Conservation (phyloP, 805 yeast species). For the Metahyphopichia silvanorum region DNA sequence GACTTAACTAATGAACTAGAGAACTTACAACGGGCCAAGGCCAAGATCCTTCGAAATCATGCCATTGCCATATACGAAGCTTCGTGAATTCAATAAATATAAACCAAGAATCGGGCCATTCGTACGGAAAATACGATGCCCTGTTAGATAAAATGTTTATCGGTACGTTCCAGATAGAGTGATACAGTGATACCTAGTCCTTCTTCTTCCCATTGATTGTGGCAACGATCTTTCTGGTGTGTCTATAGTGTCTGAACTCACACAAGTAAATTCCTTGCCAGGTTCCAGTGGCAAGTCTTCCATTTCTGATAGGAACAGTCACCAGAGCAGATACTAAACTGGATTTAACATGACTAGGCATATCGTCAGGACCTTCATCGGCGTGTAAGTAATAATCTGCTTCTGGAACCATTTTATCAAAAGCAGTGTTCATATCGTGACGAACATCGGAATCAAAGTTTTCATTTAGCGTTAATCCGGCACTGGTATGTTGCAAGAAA, state of each 20-base stretch:
- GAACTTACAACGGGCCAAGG: constrained; percentile 22
- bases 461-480: constrained; percentile 73
- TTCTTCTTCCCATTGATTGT: constrained; percentile 62
- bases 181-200: constrained; percentile 1
- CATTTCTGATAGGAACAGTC: constrained; percentile 67
- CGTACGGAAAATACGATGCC: too few species aligned
- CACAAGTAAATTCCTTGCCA: constrained; percentile 84
- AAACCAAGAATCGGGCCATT: background rate
- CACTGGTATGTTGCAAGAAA: constrained; percentile 77
- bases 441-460: constrained; percentile 81
- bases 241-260: constrained; percentile 66
- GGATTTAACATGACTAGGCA: constrained; percentile 78
- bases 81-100: background rate
- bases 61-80: constrained; percentile 30
- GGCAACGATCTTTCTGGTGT: constrained; percentile 65
- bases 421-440: constrained; percentile 58
- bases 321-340: constrained; percentile 58
- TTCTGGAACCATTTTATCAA: constrained; percentile 70
- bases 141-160: too few species aligned
- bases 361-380: constrained; percentile 81
- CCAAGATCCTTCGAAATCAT: constrained; percentile 29
- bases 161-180: too few species aligned
- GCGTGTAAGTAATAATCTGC: constrained; percentile 53
- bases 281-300: constrained; percentile 67
- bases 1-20: constrained; percentile 33